Conservation (phyloP, 257 asterid species). For the Solanum ossicruentum region DNA sequence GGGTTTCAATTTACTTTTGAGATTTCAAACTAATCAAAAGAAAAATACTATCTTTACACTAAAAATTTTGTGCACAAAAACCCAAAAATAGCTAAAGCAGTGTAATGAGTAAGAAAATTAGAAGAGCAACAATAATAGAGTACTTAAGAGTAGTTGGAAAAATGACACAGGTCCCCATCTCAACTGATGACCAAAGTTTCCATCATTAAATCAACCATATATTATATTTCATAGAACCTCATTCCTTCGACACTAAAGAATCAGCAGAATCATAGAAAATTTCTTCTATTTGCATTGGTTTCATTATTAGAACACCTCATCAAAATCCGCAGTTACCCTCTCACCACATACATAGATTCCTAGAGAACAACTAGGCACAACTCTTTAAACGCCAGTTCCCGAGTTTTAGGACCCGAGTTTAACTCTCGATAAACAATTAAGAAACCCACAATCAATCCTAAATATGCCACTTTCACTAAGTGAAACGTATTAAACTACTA, state of each 20-base stretch:
- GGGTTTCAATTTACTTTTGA: too few relatives aligned
- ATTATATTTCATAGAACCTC: too few relatives aligned
- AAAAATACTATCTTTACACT: too few relatives aligned
- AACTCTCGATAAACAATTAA: conserved; percentile 14
- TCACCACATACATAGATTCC: not conserved
- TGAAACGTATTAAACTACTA: not conserved
- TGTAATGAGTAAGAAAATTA: too few relatives aligned
- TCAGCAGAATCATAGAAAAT: conserved; percentile 82
- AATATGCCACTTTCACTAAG: not conserved
- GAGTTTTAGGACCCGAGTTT: conserved; percentile 34
- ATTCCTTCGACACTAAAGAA: too few relatives aligned
- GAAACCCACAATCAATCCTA: conserved; percentile 11
- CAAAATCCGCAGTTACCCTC: conserved; percentile 9
- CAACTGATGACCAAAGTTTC: conserved; percentile 47
- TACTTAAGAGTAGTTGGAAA: not conserved
- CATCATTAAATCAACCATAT: conserved; percentile 68
- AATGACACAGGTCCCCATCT: not conserved
- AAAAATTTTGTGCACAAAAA: too few relatives aligned
- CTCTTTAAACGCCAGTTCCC: conserved; percentile 15
- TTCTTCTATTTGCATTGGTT: conserved; percentile 7
- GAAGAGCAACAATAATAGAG: too few relatives aligned
- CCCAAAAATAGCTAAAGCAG: too few relatives aligned
- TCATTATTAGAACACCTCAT: conserved; percentile 19
- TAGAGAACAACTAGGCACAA: not conserved
- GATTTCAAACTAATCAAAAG: too few relatives aligned